Percentiles rank a stretch among this genome's conserved stretches.
These are phyloP conservation scores for Arthrobotrys iridis DNA, from an alignment of 2,329 filamentous ascomycete genomes.

Conservation along the genomic window DNA sequence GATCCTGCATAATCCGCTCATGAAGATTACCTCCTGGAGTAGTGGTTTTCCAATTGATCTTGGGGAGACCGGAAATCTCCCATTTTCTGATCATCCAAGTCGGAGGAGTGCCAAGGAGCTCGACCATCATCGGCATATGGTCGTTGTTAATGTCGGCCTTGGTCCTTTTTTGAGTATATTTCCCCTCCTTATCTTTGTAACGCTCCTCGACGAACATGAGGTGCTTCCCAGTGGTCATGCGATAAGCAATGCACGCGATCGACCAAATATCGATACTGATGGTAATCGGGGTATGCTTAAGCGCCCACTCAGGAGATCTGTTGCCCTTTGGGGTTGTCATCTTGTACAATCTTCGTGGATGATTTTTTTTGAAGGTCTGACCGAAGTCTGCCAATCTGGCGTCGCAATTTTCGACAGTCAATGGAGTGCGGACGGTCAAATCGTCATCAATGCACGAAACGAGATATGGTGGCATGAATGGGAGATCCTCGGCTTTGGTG, in stretches of 20 bases:
- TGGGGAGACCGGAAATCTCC: constrained; percentile 33
- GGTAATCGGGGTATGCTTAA: constrained; percentile 40
- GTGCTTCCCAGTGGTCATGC: constrained; percentile 45
- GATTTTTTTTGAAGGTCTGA: constrained; percentile 52
- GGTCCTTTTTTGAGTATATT: constrained; percentile 46
- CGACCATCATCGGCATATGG: constrained; percentile 51
- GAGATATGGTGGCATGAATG: constrained; percentile 46
- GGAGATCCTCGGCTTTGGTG: constrained; percentile 35
- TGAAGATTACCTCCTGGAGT: constrained; percentile 31
- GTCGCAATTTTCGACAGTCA: constrained; percentile 44
- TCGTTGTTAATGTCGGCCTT: constrained; percentile 41
- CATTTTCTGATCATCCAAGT: constrained; percentile 41
- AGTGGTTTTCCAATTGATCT: constrained; percentile 27
- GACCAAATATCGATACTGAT: constrained; percentile 47
- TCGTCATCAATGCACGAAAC: constrained; percentile 50
- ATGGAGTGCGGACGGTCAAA: constrained; percentile 31
- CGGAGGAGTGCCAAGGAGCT: constrained; percentile 45
- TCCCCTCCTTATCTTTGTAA: constrained; percentile 36
- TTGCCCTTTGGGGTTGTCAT: constrained; percentile 51
- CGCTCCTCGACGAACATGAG: constrained; percentile 48
- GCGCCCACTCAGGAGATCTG: constrained; percentile 43
- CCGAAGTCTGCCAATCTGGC: constrained; percentile 49
- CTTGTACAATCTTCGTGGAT: constrained; percentile 39
- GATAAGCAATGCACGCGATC: constrained; percentile 41
- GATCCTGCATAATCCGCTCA: constrained; percentile 40